Evolutionary conservation across 345 rosid genomes (phyloP).

Genomic region (Excoecaria cochinchinensis): DNA sequence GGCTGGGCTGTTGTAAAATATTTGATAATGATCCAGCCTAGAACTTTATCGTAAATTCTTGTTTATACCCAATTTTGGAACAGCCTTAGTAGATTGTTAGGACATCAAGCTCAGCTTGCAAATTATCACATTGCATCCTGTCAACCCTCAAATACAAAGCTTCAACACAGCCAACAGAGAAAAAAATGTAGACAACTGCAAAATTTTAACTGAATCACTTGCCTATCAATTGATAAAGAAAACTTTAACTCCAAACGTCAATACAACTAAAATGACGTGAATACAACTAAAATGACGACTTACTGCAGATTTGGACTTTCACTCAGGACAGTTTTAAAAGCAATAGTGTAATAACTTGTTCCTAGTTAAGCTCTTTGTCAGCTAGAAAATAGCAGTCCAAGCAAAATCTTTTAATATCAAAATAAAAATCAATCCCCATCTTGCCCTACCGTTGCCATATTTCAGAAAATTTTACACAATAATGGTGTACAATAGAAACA

Average conservation of each 20-base stretch:
- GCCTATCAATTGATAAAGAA: constrained; percentile 2
- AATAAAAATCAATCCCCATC: constrained; percentile 24
- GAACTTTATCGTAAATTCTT: no score
- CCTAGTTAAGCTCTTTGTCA: constrained; percentile 24
- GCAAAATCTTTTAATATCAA: constrained; percentile 21
- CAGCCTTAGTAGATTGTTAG: no score
- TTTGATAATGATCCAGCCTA: no score
- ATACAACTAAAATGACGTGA: constrained; percentile 10
- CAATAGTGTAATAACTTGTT: constrained; percentile 19
- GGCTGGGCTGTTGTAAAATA: no score
- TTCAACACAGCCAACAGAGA: background rate
- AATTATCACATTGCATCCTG: no score
- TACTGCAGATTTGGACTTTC: background rate
- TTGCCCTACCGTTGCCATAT: constrained; percentile 29
- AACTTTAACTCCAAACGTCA: background rate
- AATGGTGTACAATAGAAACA: constrained; percentile 19
- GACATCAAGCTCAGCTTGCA: no score
- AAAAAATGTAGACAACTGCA: background rate
- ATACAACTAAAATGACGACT: constrained; percentile 6
- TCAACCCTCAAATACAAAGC: no score
- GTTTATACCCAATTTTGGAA: no score
- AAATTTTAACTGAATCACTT: background rate
- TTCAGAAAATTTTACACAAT: constrained; percentile 40
- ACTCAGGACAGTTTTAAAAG: constrained; percentile 10
- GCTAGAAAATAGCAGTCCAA: constrained; percentile 15